Conservation (phyloP, 2,329 filamentous ascomycete genomes). For the Fusarium buxicola region DNA sequence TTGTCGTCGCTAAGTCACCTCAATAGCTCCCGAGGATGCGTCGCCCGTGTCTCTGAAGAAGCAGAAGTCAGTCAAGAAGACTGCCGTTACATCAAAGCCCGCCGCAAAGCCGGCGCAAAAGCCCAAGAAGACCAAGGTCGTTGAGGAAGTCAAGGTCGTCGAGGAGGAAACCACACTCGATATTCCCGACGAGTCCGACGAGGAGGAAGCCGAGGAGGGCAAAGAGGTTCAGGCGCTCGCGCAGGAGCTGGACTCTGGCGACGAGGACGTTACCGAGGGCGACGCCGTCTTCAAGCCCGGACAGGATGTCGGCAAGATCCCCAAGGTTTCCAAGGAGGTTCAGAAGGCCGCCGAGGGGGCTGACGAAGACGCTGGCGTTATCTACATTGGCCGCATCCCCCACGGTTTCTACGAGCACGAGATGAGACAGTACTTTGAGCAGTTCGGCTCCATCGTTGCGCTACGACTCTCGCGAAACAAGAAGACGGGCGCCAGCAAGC, state of each 20-base stretch:
- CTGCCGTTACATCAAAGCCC: conserved; percentile 40
- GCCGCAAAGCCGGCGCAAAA: conserved; percentile 52
- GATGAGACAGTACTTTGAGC: conserved; percentile 92
- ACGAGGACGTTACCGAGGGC: conserved; percentile 54
- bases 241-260: conserved; percentile 58
- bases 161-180: conserved; percentile 48
- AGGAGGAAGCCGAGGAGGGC: conserved; percentile 56
- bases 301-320: conserved; percentile 64
- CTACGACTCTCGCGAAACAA: conserved; percentile 91
- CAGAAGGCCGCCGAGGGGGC: conserved; percentile 56
- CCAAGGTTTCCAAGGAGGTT: conserved; percentile 59
- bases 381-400: conserved; percentile 92
- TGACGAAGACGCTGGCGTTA: conserved; percentile 75
- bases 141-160: conserved; percentile 43
- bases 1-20: conserved; percentile 41
- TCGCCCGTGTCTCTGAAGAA: conserved; percentile 60
- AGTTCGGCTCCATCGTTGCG: conserved; percentile 85
- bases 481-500: conserved; percentile 89
- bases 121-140: conserved; percentile 47
- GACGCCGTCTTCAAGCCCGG: conserved; percentile 58
- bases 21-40: conserved; percentile 57
- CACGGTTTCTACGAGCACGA: conserved; percentile 97
- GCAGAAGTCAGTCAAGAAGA: conserved; percentile 55
- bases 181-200: conserved; percentile 48
- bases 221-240: conserved; percentile 59